Evolutionary conservation across 805 yeast genomes (phyloP).

Genomic region (Pichia heedii): DNA sequence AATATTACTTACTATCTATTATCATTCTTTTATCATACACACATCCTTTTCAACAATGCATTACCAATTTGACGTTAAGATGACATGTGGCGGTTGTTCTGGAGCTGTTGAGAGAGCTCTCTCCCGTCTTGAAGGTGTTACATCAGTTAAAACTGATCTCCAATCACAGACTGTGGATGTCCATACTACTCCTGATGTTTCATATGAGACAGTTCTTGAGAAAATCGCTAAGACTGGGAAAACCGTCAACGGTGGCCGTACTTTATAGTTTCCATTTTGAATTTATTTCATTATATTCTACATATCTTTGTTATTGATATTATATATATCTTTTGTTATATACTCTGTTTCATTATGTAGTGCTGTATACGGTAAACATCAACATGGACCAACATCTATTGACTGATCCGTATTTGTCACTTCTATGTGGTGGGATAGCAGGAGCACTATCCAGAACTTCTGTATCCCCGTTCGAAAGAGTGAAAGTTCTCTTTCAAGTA

Average conservation of each 20-base stretch:
- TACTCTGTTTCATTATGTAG: not conserved
- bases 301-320: no score
- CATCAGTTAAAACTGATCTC: conserved; percentile 62
- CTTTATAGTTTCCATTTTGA: no score
- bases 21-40: no score
- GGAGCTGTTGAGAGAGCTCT: conserved; percentile 77
- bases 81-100: conserved; percentile 86
- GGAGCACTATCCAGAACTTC: conserved; percentile 83
- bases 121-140: conserved; percentile 63
- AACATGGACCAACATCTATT: not conserved
- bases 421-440: conserved; percentile 66
- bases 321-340: conserved; percentile 33
- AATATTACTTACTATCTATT: no score
- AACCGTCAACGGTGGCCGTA: conserved; percentile 59
- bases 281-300: no score
- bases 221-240: conserved; percentile 90
- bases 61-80: conserved; percentile 72
- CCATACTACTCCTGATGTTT: conserved; percentile 33
- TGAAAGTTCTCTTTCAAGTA: conserved; percentile 83
- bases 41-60: conserved; percentile 23
- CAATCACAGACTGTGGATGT: conserved; percentile 80
- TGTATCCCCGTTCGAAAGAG: conserved; percentile 92
- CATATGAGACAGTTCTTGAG: conserved; percentile 68
- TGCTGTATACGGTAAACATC: no score
- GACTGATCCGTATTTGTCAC: conserved; percentile 50